A percentile compares a stretch with the other conserved stretches of the same genome.
Conservation (phyloP, 192 early-diverging fungal genomes). For the Paraglomus occultum region DNA sequence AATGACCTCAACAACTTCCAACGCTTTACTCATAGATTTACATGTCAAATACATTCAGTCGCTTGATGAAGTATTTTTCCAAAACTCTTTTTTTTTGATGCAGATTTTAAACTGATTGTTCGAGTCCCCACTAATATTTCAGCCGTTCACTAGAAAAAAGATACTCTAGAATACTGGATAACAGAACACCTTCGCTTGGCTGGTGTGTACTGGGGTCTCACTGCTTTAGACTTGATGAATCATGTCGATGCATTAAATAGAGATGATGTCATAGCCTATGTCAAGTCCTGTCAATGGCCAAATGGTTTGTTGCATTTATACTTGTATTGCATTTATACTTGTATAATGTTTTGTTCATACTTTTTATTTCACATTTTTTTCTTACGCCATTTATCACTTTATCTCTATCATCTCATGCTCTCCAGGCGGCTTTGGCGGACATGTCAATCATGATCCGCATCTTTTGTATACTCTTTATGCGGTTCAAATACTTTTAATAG, state of each 20-base stretch:
- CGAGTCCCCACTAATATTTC: not conserved
- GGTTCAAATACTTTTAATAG: conserved; percentile 81
- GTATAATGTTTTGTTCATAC: not conserved
- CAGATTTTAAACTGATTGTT: too few species aligned
- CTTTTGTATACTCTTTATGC: conserved; percentile 89
- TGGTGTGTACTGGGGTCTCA: conserved; percentile 94
- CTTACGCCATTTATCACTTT: not conserved
- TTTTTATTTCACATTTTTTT: conserved; percentile 26
- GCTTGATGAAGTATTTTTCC: conserved; percentile 52
- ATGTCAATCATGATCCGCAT: conserved; percentile 85
- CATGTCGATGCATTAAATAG: conserved; percentile 61
- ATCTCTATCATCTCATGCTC: conserved; percentile 7
- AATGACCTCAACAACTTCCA: conserved; percentile 9
- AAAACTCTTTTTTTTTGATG: not conserved
- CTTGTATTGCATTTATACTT: not conserved
- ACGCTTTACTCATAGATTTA: conserved; percentile 51
- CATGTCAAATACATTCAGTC: conserved; percentile 73
- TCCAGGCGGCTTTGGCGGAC: conserved; percentile 88
- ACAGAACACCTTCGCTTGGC: conserved; percentile 88
- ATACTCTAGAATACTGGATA: conserved; percentile 91
- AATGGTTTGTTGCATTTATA: conserved; percentile 54
- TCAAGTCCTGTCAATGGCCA: conserved; percentile 73
- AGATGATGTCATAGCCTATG: conserved; percentile 75
- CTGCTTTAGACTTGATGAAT: conserved; percentile 73
- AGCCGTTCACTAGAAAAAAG: conserved; percentile 57